These are phyloP conservation scores for Halophytophthora polymorphica DNA, from an alignment of 352 stramenopile genomes.

Conservation along the genomic window DNA sequence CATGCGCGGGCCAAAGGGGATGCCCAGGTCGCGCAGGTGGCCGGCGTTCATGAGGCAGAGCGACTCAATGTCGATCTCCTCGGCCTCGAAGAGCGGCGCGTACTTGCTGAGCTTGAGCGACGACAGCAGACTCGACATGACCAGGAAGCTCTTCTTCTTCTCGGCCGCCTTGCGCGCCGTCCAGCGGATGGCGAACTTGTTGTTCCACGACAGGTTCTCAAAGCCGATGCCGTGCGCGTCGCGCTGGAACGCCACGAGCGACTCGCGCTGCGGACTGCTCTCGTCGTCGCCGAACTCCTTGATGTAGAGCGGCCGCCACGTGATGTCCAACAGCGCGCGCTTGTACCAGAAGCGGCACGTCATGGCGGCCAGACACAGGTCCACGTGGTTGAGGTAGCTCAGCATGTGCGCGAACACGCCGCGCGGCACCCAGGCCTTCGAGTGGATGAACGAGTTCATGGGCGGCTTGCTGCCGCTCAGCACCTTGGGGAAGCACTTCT, in stretches of 20 bases:
- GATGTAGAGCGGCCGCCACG: constrained; percentile 83
- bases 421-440: constrained; percentile 81
- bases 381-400: constrained; percentile 85
- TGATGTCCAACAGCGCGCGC: constrained; percentile 78
- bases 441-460: constrained; percentile 85
- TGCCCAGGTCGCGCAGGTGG: constrained; percentile 77
- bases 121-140: constrained; percentile 78
- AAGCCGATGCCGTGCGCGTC: constrained; percentile 85
- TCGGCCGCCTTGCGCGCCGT: constrained; percentile 75
- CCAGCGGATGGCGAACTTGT: constrained; percentile 84
- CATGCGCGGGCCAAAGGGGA: constrained; percentile 81
- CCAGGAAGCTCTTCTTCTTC: constrained; percentile 88
- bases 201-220: constrained; percentile 82
- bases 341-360: constrained; percentile 87
- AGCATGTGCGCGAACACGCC: constrained; percentile 87
- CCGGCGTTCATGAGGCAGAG: constrained; percentile 86
- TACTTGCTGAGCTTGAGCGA: constrained; percentile 85
- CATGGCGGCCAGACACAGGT: constrained; percentile 82
- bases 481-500: constrained; percentile 84
- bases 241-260: constrained; percentile 83
- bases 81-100: constrained; percentile 79
- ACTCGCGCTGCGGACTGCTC: constrained; percentile 72
- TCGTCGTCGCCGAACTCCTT: constrained; percentile 82
- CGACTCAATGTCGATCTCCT: constrained; percentile 88
- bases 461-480: constrained; percentile 66